phyloP scores from a whole-genome alignment of 331 rosid genomes.

The Cydonia oblonga region DNA sequence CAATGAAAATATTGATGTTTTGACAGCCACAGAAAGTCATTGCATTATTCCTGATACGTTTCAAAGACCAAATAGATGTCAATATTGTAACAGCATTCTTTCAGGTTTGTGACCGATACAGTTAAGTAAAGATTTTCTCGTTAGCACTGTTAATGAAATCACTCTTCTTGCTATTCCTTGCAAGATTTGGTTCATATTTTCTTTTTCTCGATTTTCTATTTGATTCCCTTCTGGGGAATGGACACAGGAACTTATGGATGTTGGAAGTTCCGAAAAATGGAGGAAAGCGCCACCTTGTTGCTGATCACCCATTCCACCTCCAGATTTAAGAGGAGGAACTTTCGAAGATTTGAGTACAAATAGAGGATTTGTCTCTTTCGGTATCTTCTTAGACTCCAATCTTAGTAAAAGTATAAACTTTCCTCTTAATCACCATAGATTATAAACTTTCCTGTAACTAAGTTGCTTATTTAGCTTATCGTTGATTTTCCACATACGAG shows the following conservation, averaged over 20 bases:
- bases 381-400: conserved; percentile 27
- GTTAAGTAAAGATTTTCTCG: neutral
- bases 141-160: neutral
- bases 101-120: conserved; percentile 42
- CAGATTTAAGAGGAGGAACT: conserved; percentile 77
- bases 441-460: neutral
- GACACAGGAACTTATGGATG: conserved; percentile 73
- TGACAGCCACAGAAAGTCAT: conserved; percentile 65
- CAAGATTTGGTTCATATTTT: neutral
- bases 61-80: conserved; percentile 61
- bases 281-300: conserved; percentile 66
- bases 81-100: conserved; percentile 78
- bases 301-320: conserved; percentile 97
- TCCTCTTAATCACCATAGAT: neutral
- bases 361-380: conserved; percentile 86
- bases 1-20: conserved; percentile 1
- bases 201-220: neutral
- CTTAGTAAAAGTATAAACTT: neutral
- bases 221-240: conserved; percentile 1
- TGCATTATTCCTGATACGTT: conserved; percentile 73
- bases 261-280: conserved; percentile 74
- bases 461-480: neutral
- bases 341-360: conserved; percentile 81
- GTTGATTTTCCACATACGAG: neutral
- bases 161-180: neutral